phyloP scores from a whole-genome alignment of 345 rosid genomes.

The Acer campestre region DNA sequence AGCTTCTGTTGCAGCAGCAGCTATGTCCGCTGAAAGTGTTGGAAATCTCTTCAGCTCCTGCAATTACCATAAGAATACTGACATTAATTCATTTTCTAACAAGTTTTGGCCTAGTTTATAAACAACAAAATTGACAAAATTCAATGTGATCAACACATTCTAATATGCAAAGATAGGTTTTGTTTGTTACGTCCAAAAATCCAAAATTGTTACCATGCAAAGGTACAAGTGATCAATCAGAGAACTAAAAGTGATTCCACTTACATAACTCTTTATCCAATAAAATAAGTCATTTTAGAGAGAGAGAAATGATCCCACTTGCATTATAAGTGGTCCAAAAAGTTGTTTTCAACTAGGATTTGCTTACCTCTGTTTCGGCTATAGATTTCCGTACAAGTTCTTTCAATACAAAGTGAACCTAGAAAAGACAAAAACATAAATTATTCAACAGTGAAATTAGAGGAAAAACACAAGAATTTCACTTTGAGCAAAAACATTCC shows the following conservation, averaged over 20 bases:
- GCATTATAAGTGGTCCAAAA: not conserved
- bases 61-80: slow-evolving; percentile 20
- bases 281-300: not conserved
- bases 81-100: slow-evolving; percentile 4
- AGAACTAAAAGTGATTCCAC: not conserved
- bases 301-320: not conserved
- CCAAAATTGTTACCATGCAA: slow-evolving; percentile 5
- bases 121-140: not conserved
- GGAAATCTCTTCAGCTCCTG: slow-evolving; percentile 97
- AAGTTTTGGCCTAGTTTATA: not conserved
- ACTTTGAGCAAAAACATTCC: not conserved
- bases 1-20: slow-evolving; percentile 92
- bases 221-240: not conserved
- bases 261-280: not conserved
- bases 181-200: not conserved
- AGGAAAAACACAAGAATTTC: not conserved
- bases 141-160: not conserved
- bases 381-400: slow-evolving; percentile 97
- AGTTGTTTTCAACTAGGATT: slow-evolving; percentile 17
- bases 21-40: slow-evolving; percentile 81
- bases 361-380: slow-evolving; percentile 82
- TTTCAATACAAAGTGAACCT: slow-evolving; percentile 96
- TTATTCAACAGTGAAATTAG: not conserved
- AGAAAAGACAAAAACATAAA: slow-evolving; percentile 12
- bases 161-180: not conserved